Conservation (phyloP, 2,329 filamentous ascomycete genomes). For the Beauveria rudraprayagi region DNA sequence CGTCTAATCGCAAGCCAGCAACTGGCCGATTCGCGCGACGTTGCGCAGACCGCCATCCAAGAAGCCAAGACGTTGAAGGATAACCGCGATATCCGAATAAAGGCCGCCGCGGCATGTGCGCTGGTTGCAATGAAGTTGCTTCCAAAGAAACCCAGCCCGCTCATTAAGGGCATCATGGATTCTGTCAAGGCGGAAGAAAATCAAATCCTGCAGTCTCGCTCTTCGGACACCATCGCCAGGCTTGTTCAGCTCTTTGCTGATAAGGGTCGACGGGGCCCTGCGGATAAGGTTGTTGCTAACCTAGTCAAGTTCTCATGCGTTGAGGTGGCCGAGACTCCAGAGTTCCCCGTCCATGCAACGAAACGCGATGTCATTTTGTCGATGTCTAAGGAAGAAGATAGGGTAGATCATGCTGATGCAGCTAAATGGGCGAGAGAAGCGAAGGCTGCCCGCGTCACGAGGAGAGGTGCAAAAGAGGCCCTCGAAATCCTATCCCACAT, state of each 20-base stretch:
- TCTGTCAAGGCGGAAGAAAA: conserved; percentile 95
- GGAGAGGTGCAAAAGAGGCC: conserved; percentile 88
- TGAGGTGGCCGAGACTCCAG: conserved; percentile 93
- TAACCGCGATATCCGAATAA: conserved; percentile 75
- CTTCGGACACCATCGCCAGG: conserved; percentile 73
- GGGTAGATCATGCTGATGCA: conserved; percentile 84
- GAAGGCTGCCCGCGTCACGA: conserved; percentile 79
- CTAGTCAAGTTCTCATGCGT: conserved; percentile 96
- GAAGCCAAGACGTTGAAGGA: conserved; percentile 75
- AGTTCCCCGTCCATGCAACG: conserved; percentile 75
- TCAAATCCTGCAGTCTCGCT: conserved; percentile 75
- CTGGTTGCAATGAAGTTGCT: conserved; percentile 79
- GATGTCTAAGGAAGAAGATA: conserved; percentile 93
- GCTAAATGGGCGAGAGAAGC: conserved; percentile 85
- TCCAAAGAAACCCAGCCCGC: conserved; percentile 84
- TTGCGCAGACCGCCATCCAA: conserved; percentile 63
- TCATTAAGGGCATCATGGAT: conserved; percentile 98
- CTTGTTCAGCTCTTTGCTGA: conserved; percentile 82
- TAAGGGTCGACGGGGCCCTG: conserved; percentile 71
- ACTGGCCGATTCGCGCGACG: conserved; percentile 66
- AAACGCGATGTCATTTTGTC: conserved; percentile 80
- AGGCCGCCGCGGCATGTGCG: conserved; percentile 77
- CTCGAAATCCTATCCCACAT: conserved; percentile 76
- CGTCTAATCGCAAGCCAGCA: conserved; percentile 75
- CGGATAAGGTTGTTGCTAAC: conserved; percentile 93